Evolutionary conservation across 108 stramenopile species (phyloP).

Genomic region (Pseudonitzschia pungens): DNA sequence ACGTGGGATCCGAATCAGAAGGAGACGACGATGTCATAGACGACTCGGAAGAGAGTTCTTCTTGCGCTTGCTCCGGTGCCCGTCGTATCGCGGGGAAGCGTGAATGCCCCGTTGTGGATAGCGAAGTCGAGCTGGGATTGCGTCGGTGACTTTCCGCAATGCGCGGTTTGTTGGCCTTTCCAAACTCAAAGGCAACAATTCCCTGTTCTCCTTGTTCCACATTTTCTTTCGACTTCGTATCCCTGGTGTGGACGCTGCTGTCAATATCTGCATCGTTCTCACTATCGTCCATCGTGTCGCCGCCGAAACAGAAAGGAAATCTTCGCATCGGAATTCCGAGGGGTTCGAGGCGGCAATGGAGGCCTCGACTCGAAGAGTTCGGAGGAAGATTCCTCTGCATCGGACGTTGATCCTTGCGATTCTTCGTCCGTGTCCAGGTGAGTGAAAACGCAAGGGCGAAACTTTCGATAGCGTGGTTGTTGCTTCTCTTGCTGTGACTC

Average conservation of each 20-base stretch:
- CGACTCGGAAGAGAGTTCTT: not conserved
- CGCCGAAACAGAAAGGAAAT: slow-evolving; percentile 5
- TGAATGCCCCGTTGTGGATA: slow-evolving; percentile 12
- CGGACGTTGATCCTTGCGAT: not conserved
- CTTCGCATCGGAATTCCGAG: slow-evolving; percentile 10
- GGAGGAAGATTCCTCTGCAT: slow-evolving; percentile 5
- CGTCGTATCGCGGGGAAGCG: not conserved
- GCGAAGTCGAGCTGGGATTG: slow-evolving; percentile 4
- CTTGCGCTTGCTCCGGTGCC: not conserved
- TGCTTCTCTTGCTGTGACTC: not conserved
- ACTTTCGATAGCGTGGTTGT: slow-evolving; percentile 6
- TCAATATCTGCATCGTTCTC: not conserved
- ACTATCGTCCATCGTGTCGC: not conserved
- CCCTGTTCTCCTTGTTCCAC: not conserved
- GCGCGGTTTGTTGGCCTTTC: not conserved
- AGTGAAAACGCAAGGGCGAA: not conserved
- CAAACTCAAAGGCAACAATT: slow-evolving; percentile 12
- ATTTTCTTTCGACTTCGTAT: not conserved
- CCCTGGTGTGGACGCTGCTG: not conserved
- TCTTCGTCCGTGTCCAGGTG: slow-evolving; percentile 15
- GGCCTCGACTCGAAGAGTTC: not conserved
- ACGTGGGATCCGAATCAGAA: not conserved
- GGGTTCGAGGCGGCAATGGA: not conserved
- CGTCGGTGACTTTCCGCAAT: not conserved
- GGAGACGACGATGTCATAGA: not conserved